phyloP scores from a whole-genome alignment of 2,329 filamentous ascomycete species.

The Aureobasidium sp. region DNA sequence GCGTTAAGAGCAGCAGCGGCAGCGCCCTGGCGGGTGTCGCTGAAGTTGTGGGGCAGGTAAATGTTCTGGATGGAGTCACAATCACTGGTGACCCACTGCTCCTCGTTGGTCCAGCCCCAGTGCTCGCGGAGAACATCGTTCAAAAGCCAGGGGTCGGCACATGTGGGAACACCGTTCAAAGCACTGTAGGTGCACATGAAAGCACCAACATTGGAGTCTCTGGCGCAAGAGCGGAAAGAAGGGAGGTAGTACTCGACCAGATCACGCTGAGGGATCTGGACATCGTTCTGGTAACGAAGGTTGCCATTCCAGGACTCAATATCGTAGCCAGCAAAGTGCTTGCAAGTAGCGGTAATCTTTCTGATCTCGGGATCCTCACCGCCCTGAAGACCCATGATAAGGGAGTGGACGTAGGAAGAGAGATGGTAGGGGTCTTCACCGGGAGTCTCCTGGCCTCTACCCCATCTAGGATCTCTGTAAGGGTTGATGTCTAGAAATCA shows the following conservation, averaged over 20 bases:
- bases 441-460: slow-evolving; percentile 23
- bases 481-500: slow-evolving; percentile 49
- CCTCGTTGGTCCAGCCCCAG: slow-evolving; percentile 56
- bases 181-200: slow-evolving; percentile 56
- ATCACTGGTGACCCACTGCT: slow-evolving; percentile 58
- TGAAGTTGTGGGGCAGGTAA: slow-evolving; percentile 42
- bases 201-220: slow-evolving; percentile 39
- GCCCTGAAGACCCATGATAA: slow-evolving; percentile 31
- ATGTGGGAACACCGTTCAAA: slow-evolving; percentile 59
- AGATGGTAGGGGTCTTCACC: slow-evolving; percentile 27
- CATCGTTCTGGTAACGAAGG: slow-evolving; percentile 45
- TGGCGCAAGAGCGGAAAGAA: slow-evolving; percentile 50
- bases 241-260: slow-evolving; percentile 61
- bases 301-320: slow-evolving; percentile 28
- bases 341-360: slow-evolving; percentile 40
- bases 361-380: slow-evolving; percentile 28
- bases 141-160: slow-evolving; percentile 56
- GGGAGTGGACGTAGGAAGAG: slow-evolving; percentile 27
- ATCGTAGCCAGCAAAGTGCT: slow-evolving; percentile 36
- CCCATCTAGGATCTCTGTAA: slow-evolving; percentile 49
- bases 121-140: slow-evolving; percentile 56
- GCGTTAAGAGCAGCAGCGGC: slow-evolving; percentile 44
- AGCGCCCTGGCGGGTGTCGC: slow-evolving; percentile 38
- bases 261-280: slow-evolving; percentile 53
- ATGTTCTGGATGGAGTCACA: slow-evolving; percentile 58